Conservation (phyloP, 2,329 filamentous ascomycete genomes). For the Pseudopyricularia cyperi region DNA sequence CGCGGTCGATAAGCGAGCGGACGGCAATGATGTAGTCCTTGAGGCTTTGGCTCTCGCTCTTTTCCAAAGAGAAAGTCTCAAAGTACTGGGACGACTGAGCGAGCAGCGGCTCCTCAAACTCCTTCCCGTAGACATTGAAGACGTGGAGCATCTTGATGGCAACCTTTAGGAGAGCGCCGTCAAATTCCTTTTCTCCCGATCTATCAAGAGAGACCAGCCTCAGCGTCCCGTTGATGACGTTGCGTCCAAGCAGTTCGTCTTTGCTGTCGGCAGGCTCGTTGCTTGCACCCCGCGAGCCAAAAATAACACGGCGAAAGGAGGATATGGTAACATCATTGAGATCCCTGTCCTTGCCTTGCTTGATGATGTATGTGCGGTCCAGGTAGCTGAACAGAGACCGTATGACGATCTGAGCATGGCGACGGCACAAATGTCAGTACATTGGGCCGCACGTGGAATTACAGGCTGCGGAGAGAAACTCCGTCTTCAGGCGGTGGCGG, state of each 20-base stretch:
- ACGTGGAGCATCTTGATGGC: conserved; percentile 74
- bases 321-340: conserved; percentile 71
- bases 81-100: conserved; percentile 56
- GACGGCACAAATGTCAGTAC: neutral
- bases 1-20: conserved; percentile 53
- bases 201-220: conserved; percentile 65
- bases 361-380: conserved; percentile 73
- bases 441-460: neutral
- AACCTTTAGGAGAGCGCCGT: conserved; percentile 55
- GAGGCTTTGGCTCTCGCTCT: conserved; percentile 47
- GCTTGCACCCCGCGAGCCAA: conserved; percentile 10
- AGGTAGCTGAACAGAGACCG: conserved; percentile 89
- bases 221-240: conserved; percentile 49
- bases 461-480: no score
- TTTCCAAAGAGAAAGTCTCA: conserved; percentile 52
- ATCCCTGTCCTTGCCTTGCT: conserved; percentile 52
- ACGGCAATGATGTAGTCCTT: conserved; percentile 65
- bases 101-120: conserved; percentile 70
- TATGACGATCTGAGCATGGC: conserved; percentile 47
- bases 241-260: conserved; percentile 20
- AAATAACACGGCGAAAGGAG: conserved; percentile 56
- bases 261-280: conserved; percentile 5
- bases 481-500: neutral
- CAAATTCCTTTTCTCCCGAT: conserved; percentile 38
- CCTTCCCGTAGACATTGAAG: conserved; percentile 65